Evolutionary conservation across 768 basidiomycete genomes (phyloP), one percentile per base, ranked within the genome.

Genomic region (Rhizopogon salebrosus): DNA sequence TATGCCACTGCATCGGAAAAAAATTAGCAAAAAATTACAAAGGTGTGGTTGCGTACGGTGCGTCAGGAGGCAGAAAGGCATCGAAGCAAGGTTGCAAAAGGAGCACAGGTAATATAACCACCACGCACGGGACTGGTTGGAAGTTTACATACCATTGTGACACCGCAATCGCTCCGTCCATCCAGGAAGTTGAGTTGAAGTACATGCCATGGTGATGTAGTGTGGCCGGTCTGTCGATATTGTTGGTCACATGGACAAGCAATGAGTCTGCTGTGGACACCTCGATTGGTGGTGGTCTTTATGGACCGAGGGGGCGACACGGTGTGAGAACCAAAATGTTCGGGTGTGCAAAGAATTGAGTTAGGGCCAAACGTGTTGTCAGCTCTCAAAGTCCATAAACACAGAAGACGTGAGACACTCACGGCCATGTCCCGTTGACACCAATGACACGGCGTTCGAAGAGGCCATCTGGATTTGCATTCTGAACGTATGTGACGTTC

Each of bases 121-220:
- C 41, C 18, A 10, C 2, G 26, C 6, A 16, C 16, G 4, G 4
- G 24, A 42, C 9, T 43, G n/a, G n/a, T 18, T 10, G 10, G 10
- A 4, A 14, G 13, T 31, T 3, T 8, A 65, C 71, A 45, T 65
- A 89, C 90, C 93, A 98, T 74, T 98, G 91, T 0, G 87, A 80
- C 36, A 93, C 83, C 6, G 77, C 82, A 29, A 80, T 68, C 0
- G 95, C 92, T 35, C 95, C 95, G 67, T 98, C 95, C 76, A 85
- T 87, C 84, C 89, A 97, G 16, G 82, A 80, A 0, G 88, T 79
- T 1, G 80, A 78, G 66, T 94, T 95, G 77, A 97, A 93, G 72
- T 84, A 93, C 87, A 95, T 91, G 57, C 95, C 95, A 70, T 97
- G 95, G 64, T 95, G 88, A 67, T 98, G 95, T 14, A 98, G 71